These are phyloP conservation scores for Zizania latifolia DNA, from an alignment of 176 grass and related monocot species.

Conservation along the genomic window DNA sequence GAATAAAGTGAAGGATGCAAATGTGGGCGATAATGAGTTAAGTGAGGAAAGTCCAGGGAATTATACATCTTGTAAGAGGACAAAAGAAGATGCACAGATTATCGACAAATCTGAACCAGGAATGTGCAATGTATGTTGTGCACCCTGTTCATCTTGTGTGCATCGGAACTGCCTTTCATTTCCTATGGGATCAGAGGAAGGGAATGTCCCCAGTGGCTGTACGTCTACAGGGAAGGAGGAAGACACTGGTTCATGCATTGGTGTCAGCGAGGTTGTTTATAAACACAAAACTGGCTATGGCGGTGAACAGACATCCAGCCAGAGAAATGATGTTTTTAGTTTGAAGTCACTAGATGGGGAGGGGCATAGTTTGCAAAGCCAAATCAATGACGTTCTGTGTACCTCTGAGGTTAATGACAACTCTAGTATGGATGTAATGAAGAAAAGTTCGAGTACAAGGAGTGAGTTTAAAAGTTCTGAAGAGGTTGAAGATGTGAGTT, in stretches of 20 bases:
- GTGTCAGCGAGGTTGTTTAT: background rate
- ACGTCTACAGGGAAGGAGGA: constrained; percentile 13
- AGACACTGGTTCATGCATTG: constrained; percentile 10
- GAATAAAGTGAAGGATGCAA: constrained; percentile 21
- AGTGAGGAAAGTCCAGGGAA: background rate
- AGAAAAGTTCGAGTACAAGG: background rate
- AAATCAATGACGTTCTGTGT: background rate
- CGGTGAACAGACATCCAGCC: background rate
- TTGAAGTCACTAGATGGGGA: background rate
- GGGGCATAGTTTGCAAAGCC: background rate
- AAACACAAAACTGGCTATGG: constrained; percentile 16
- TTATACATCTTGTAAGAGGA: background rate
- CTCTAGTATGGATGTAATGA: background rate
- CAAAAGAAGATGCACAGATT: background rate
- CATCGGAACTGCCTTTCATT: constrained; percentile 8
- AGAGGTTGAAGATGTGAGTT: constrained; percentile 77
- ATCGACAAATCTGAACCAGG: background rate
- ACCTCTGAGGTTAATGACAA: background rate
- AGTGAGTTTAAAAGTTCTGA: constrained; percentile 30
- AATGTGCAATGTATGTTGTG: constrained; percentile 38
- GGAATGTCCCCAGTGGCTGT: background rate
- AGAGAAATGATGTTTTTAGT: background rate
- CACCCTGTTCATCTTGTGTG: constrained; percentile 38
- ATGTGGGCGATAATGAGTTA: constrained; percentile 5
- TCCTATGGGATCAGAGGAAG: constrained; percentile 17